phyloP scores from a whole-genome alignment of 202 grass and related monocot species.

The Panicum virgatum region DNA sequence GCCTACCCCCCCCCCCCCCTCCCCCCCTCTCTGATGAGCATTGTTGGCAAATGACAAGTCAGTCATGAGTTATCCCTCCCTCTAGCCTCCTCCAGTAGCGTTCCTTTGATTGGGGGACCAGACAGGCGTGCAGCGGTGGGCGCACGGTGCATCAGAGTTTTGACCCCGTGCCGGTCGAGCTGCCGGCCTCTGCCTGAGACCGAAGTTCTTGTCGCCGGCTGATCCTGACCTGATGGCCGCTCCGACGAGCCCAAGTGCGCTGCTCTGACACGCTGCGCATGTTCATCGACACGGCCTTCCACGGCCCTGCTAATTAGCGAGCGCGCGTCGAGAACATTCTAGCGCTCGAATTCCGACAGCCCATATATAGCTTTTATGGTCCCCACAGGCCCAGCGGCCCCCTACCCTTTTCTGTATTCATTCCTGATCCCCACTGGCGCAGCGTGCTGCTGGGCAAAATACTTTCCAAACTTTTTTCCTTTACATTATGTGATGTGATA shows the following conservation, averaged over 20 bases:
- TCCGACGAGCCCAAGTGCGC: slow-evolving; percentile 9
- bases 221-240: not conserved
- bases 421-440: no score
- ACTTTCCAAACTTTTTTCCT: no score
- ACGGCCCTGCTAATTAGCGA: no score
- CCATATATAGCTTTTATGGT: no score
- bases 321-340: no score
- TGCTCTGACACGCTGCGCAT: slow-evolving; percentile 19
- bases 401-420: no score
- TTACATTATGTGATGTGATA: no score
- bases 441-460: no score
- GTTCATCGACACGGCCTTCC: not conserved
- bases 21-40: not conserved
- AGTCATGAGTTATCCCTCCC: not conserved
- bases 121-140: not conserved
- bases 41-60: not conserved
- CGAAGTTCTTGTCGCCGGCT: not conserved
- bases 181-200: not conserved
- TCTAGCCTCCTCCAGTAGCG: not conserved
- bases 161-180: slow-evolving; percentile 33
- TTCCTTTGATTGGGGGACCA: not conserved
- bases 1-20: no score
- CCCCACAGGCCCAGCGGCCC: no score
- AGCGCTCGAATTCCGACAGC: no score
- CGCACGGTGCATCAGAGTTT: slow-evolving; percentile 32